These are phyloP conservation scores for Betula pendula DNA, from an alignment of 306 rosid species.

Conservation along the genomic window DNA sequence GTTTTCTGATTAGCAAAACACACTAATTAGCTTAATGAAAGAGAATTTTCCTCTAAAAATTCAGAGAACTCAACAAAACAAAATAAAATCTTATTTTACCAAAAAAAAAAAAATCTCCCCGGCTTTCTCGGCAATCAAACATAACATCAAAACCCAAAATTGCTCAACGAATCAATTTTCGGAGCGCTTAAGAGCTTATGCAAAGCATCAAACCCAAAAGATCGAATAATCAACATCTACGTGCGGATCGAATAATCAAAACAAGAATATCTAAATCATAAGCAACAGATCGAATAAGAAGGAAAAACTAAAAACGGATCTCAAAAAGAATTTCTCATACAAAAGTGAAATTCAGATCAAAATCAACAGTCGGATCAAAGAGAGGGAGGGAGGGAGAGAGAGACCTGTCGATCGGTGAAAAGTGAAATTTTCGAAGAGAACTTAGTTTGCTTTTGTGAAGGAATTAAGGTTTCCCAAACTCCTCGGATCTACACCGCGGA, in stretches of 20 bases:
- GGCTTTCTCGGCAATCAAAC: not conserved
- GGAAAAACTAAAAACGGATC: too few species aligned
- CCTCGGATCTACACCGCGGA: constrained; percentile 85
- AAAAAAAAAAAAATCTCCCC: too few species aligned
- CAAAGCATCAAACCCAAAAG: not conserved
- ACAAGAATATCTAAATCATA: not conserved
- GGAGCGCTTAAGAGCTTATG: not conserved
- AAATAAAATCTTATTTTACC: too few species aligned
- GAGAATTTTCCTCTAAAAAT: not conserved
- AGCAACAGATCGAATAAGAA: not conserved
- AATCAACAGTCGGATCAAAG: not conserved
- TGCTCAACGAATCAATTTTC: not conserved
- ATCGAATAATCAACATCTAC: not conserved
- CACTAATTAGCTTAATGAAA: not conserved
- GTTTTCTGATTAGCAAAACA: not conserved
- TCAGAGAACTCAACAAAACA: not conserved
- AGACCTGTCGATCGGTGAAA: constrained; percentile 28
- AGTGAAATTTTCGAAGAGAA: constrained; percentile 6
- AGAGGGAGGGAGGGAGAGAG: constrained; percentile 13
- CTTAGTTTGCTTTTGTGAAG: constrained; percentile 1
- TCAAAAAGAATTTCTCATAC: not conserved
- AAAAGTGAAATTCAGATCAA: not conserved
- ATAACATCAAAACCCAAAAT: not conserved
- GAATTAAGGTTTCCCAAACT: constrained; percentile 62
- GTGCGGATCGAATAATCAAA: constrained; percentile 33